These are phyloP conservation scores for Nicotiana rustica DNA, from an alignment of 305 asterid species.

Conservation along the genomic window DNA sequence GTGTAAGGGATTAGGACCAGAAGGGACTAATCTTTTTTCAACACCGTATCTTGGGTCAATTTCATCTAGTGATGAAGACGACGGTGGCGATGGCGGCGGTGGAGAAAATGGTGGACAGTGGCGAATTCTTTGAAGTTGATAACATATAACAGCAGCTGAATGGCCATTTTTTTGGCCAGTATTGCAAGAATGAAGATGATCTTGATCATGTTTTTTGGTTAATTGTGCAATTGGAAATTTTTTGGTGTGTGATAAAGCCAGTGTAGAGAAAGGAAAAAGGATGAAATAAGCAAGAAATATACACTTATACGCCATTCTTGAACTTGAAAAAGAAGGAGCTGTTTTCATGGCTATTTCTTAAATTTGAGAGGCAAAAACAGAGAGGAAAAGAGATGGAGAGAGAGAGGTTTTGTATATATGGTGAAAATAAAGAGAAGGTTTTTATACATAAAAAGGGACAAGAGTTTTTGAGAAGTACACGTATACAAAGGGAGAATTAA, in stretches of 20 bases:
- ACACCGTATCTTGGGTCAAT: slow-evolving; percentile 88
- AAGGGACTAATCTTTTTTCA: slow-evolving; percentile 78
- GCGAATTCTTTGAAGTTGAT: slow-evolving; percentile 58
- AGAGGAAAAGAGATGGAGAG: neutral
- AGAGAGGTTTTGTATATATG: neutral
- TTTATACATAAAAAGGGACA: neutral
- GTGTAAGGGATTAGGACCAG: slow-evolving; percentile 91
- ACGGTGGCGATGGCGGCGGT: slow-evolving; percentile 43
- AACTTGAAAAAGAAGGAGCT: slow-evolving; percentile 33
- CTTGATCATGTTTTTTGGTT: slow-evolving; percentile 25
- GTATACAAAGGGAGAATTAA: neutral
- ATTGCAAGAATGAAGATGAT: slow-evolving; percentile 46
- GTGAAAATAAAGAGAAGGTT: neutral
- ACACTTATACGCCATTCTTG: neutral
- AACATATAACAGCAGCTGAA: slow-evolving; percentile 43
- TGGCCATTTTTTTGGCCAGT: slow-evolving; percentile 37
- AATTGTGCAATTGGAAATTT: slow-evolving; percentile 29
- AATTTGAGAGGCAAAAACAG: neutral
- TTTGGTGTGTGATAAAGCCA: slow-evolving; percentile 35
- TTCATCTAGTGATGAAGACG: slow-evolving; percentile 47
- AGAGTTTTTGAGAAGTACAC: neutral
- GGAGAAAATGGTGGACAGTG: slow-evolving; percentile 57
- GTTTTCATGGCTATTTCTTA: slow-evolving; percentile 42
- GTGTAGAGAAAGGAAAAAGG: slow-evolving; percentile 23
- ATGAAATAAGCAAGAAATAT: neutral